A percentile compares a stretch with the other conserved stretches of the same genome.
phyloP scores from a whole-genome alignment of 129 eudicot genomes.

The Silybum marianum region DNA sequence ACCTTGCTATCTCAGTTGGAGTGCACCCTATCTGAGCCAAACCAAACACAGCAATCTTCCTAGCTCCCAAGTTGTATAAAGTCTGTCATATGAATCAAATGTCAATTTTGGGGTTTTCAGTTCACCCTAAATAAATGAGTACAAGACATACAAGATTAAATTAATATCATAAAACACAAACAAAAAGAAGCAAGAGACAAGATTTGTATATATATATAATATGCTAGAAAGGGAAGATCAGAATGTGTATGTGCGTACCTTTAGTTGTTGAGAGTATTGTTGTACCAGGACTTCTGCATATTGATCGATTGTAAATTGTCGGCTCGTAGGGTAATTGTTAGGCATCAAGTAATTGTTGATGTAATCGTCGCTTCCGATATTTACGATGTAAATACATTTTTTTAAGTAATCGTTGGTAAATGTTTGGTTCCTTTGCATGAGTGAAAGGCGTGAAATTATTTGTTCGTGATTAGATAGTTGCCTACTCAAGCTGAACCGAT shows the following conservation, averaged over 20 bases:
- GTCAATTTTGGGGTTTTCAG: not conserved
- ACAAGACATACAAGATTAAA: not conserved
- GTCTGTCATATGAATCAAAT: conserved; percentile 9
- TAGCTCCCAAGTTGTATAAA: conserved; percentile 36
- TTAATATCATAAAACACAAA: not conserved
- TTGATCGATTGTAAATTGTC: conserved; percentile 6
- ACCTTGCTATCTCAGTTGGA: conserved; percentile 1
- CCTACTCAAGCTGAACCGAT: conserved; percentile 2
- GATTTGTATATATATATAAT: too few relatives aligned
- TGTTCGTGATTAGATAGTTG: conserved; percentile 17
- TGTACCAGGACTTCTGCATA: conserved; percentile 15
- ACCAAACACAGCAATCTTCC: conserved; percentile 28
- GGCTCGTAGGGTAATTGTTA: conserved; percentile 2
- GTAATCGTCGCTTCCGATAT: conserved; percentile 16
- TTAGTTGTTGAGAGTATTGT: conserved; percentile 21
- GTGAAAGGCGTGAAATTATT: not conserved
- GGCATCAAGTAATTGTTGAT: conserved; percentile 37
- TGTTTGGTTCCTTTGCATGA: conserved; percentile 1
- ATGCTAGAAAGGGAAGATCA: not conserved
- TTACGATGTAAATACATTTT: conserved; percentile 28
- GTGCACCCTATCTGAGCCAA: conserved; percentile 34
- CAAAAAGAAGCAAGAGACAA: not conserved
- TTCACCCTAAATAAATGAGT: not conserved
- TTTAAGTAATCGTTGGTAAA: not conserved
- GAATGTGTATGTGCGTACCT: conserved; percentile 5